These are phyloP conservation scores for Colletotrichum tropicale DNA, from an alignment of 2,329 filamentous ascomycete genomes.

Conservation along the genomic window DNA sequence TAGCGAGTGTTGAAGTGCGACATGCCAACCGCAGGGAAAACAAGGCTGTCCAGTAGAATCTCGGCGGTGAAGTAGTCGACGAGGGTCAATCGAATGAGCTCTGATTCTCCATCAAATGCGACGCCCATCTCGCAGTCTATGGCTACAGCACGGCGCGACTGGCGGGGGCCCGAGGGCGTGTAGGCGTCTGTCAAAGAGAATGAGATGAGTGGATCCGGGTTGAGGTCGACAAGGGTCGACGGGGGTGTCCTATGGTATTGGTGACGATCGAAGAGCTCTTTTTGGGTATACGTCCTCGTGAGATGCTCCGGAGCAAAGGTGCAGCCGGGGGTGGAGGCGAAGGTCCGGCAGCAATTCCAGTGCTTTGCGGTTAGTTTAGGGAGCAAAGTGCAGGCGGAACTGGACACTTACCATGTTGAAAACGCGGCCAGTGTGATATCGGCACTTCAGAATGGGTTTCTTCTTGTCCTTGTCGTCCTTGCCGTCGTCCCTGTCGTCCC, in stretches of 20 bases:
- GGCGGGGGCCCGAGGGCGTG: neutral
- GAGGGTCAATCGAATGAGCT: conserved; percentile 56
- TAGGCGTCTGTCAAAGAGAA: neutral
- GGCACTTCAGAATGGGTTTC: conserved; percentile 25
- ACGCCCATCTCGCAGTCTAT: conserved; percentile 63
- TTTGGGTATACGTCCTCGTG: conserved; percentile 23
- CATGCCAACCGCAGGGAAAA: conserved; percentile 51
- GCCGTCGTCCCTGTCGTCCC: neutral
- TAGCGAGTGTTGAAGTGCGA: conserved; percentile 52
- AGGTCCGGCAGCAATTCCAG: conserved; percentile 35
- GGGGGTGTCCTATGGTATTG: conserved; percentile 7
- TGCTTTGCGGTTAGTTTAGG: conserved; percentile 19
- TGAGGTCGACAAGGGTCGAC: neutral
- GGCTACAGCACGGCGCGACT: conserved; percentile 36
- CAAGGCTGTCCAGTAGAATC: conserved; percentile 54
- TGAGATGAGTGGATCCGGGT: neutral
- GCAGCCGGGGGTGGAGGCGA: conserved; percentile 27
- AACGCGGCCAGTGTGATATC: conserved; percentile 31
- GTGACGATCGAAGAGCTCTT: conserved; percentile 26
- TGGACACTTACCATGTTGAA: conserved; percentile 26
- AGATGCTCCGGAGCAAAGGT: conserved; percentile 27
- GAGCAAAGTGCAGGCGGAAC: neutral
- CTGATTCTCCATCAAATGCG: conserved; percentile 44
- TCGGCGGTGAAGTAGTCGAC: conserved; percentile 56
- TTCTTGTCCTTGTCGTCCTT: neutral